Conservation (phyloP, 495 filamentous ascomycete genomes). For the Talaromyces thailandensis region DNA sequence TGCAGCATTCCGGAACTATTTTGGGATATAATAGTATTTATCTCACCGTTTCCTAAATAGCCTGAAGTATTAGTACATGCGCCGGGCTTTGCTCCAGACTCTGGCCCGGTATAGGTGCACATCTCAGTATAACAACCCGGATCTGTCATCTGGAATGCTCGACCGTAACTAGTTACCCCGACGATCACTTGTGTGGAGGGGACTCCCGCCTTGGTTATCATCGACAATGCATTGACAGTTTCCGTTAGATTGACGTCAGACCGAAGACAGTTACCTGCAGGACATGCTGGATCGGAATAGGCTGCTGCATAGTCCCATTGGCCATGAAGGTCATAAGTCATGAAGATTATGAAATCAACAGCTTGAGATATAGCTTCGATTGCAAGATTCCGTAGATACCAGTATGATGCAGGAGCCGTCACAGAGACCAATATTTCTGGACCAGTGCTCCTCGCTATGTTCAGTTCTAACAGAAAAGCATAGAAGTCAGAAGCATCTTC, state of each 20-base stretch:
- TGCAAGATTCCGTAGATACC: too few relatives aligned
- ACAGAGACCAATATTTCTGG: too few relatives aligned
- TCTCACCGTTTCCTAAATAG: slow-evolving; percentile 12
- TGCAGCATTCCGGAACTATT: neutral
- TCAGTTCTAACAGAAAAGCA: too few relatives aligned
- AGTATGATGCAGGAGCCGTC: too few relatives aligned
- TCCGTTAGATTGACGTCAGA: slow-evolving; percentile 37
- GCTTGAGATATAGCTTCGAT: too few relatives aligned
- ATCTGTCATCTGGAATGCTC: slow-evolving; percentile 27
- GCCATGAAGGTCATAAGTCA: too few relatives aligned
- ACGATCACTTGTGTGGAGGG: slow-evolving; percentile 27
- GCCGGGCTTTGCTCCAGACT: slow-evolving; percentile 14
- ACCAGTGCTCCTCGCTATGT: too few relatives aligned
- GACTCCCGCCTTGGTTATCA: slow-evolving; percentile 44
- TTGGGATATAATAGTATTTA: slow-evolving; percentile 5
- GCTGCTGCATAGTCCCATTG: too few relatives aligned
- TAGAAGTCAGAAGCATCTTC: too few relatives aligned
- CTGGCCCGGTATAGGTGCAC: slow-evolving; percentile 16
- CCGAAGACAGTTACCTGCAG: slow-evolving; percentile 27
- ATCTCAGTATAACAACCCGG: slow-evolving; percentile 15
- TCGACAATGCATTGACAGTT: slow-evolving; percentile 27
- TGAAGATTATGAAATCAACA: too few relatives aligned
- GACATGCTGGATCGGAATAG: slow-evolving; percentile 20
- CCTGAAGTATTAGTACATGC: slow-evolving; percentile 13
- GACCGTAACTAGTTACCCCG: slow-evolving; percentile 29